Base-by-base conservation (phyloP, 2,329 filamentous ascomycete genomes). In the Didymosphaeria variabile region DNA sequence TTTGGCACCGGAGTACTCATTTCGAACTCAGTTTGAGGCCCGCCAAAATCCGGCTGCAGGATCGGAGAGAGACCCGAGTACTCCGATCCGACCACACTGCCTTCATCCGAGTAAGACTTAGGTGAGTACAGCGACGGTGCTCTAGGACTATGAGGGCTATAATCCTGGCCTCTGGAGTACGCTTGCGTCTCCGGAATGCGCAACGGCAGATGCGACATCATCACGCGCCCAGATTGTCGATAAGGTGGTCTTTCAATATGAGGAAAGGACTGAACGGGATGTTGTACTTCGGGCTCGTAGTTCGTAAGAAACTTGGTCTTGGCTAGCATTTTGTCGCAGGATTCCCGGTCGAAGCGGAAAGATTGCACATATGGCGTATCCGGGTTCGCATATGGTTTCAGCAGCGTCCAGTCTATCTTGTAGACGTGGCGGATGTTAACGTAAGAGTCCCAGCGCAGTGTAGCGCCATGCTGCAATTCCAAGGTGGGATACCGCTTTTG, bases 391-490 rank as follows among this genome's bases (percentile, higher is more conserved):
- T 77, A 77, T 7, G 66, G 38, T 32, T 61, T 67, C 23, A 79
- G 60, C 29, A 68, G 56, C 8, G 66, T 61, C 70, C 71, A 73
- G 9, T 76, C 67, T 52, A 77, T 72, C 42, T 71, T 71, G 63
- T 78, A 78, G 1, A 78, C 67, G 53, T 75, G 66, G 12, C 72
- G 68, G 15, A 77, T 68, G 46, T 77, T 76, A 31, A 77, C 74
- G 55, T 76, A 77, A 1, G 73, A 77, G 12, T 74, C 67, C 65
- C 72, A 73, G 19, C 69, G 69, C 32, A 79, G 61, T 1, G 56
- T 60, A 1, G 68, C 70, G 13, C 63, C 68, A 12, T 65, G 53
- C 12, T 65, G 65, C 17, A 79, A 49, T 8, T 64, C 66, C 21
- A 74, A 61, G 13, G 72, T 73, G 3, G 74, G 74, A 40, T 74